Evolutionary conservation across 2,329 filamentous ascomycete genomes (phyloP).

Genomic region (Fusarium mexicanum): DNA sequence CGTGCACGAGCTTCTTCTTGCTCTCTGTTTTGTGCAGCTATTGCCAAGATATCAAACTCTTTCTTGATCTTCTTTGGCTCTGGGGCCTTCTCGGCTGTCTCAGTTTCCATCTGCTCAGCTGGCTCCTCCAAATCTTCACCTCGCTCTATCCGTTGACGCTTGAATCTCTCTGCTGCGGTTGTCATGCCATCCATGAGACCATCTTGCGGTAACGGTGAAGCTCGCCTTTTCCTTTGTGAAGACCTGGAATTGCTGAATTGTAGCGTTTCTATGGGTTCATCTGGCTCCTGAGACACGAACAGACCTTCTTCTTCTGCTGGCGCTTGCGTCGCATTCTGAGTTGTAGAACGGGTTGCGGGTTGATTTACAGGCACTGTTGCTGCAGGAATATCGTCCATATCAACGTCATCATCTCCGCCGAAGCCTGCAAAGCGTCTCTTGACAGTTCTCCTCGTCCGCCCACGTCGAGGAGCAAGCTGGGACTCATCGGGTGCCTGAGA

Average conservation of each 20-base stretch:
- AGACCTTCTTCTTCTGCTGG: constrained; percentile 53
- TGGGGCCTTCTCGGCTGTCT: constrained; percentile 23
- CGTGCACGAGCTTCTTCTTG: constrained; percentile 72
- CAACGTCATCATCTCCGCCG: constrained; percentile 57
- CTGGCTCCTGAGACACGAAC: constrained; percentile 65
- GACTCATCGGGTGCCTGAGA: constrained; percentile 36
- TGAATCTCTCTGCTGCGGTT: constrained; percentile 80
- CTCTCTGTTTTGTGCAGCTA: constrained; percentile 68
- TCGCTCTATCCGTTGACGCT: constrained; percentile 76
- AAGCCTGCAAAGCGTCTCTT: constrained; percentile 78
- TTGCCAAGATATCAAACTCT: constrained; percentile 75
- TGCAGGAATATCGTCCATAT: constrained; percentile 42
- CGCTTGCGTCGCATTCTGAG: neutral
- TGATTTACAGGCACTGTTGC: constrained; percentile 5
- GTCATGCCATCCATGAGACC: constrained; percentile 77
- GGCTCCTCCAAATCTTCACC: constrained; percentile 57
- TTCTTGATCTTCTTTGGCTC: constrained; percentile 60
- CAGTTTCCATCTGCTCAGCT: constrained; percentile 38
- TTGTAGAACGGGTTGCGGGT: neutral
- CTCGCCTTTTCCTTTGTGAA: constrained; percentile 58
- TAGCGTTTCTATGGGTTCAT: constrained; percentile 35
- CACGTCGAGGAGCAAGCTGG: constrained; percentile 36
- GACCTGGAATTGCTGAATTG: constrained; percentile 29
- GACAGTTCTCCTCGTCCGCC: constrained; percentile 50
- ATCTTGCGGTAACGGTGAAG: constrained; percentile 55